Evolutionary conservation across 2,329 filamentous ascomycete genomes (phyloP), one percentile per base, ranked within the genome.

Genomic region (Teratosphaeria destructans): DNA sequence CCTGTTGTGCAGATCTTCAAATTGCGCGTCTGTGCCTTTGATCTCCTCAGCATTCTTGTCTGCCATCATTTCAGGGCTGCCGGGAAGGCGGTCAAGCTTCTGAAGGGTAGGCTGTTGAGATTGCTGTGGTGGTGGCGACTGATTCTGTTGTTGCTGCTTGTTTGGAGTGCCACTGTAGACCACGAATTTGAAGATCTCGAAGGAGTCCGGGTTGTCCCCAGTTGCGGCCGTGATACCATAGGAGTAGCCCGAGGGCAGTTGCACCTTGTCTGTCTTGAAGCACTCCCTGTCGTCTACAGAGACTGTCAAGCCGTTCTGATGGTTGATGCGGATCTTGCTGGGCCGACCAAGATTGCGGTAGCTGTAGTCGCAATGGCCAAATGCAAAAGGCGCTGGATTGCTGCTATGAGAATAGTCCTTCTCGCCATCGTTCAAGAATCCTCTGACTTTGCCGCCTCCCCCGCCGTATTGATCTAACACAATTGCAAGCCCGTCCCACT

Each of bases 281-380:
- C 94, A 99, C 49, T 83, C 77, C 57, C 81, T 79, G 61, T 87
- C 87, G 71, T 97, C 94, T 35, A 97, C 79, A 57, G 86, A 83
- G 60, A 99, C 92, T 66, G 85, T 82, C 71, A 99, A 88, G 58
- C 78, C 79, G 52, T 79, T 79, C 52, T 79, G 74, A 70, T 84
- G 80, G 65, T 89, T 88, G 70, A 99, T 73, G 73, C 88, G 88
- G 70, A 99, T 76, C 68, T 88, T 84, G 54, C 89, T 91, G 16
- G 91, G 87, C 5, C 88, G 84, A 19, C 94, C 94, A 26, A 95
- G 81, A 75, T 99, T 99, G 66, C 94, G 88, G 79, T 96, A 99
- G 54, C 84, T 75, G 73, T 94, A 94, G 69, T 87, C 83, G 79
- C 94, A 99, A 76, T 96, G 90, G 14, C 91, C 94, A 72, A 99